Evolutionary conservation across 2,329 filamentous ascomycete genomes (phyloP).

Genomic region (Amylocarpus encephaloides): DNA sequence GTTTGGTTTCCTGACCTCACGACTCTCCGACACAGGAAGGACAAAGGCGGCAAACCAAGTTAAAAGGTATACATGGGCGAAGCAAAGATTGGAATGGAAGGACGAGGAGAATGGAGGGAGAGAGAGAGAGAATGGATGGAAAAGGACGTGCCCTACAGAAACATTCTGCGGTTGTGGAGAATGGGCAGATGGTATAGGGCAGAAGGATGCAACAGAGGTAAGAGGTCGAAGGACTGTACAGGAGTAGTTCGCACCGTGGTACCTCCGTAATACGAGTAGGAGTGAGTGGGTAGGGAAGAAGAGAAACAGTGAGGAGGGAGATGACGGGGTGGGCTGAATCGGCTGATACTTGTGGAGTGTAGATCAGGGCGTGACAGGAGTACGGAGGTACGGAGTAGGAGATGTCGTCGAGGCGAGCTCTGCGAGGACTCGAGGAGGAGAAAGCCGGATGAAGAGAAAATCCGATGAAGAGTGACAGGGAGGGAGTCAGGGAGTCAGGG

Average conservation of each 20-base stretch:
- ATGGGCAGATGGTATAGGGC: background rate
- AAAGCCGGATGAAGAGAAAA: too few species aligned
- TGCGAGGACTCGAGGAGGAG: too few species aligned
- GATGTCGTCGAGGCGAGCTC: too few species aligned
- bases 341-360: background rate
- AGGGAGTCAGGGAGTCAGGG: too few species aligned
- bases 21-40: conserved; percentile 9
- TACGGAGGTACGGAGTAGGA: background rate
- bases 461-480: too few species aligned
- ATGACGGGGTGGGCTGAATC: too few species aligned
- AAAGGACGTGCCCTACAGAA: conserved; percentile 4
- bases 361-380: background rate
- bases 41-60: background rate
- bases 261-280: background rate
- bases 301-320: background rate
- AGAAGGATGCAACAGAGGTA: conserved; percentile 7
- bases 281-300: background rate
- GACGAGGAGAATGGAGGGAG: conserved; percentile 16
- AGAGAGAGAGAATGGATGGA: conserved; percentile 7
- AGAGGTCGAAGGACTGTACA: background rate
- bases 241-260: too few species aligned
- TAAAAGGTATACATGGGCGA: conserved; percentile 12
- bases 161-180: conserved; percentile 10
- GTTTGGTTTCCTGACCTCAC: conserved; percentile 19
- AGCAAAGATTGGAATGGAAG: too few species aligned